Conservation (phyloP, 73 alveolate genomes). For the Stentor coeruleus region DNA sequence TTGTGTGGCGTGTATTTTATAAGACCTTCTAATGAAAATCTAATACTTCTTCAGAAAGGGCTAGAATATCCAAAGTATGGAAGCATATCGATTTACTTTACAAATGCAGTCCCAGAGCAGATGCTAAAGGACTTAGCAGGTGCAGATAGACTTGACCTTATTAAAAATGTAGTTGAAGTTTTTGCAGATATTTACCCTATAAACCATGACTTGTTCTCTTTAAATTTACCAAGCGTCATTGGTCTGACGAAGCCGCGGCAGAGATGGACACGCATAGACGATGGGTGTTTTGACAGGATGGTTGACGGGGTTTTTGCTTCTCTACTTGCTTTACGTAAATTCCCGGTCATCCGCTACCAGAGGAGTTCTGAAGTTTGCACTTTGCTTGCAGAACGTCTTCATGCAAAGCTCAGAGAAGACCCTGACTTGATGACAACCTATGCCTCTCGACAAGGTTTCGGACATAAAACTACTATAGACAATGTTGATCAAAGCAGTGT, state of each 20-base stretch:
- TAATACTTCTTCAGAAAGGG: conserved; percentile 44
- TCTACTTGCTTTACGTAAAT: conserved; percentile 36
- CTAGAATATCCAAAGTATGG: conserved; percentile 61
- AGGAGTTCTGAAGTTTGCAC: conserved; percentile 43
- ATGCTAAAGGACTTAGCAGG: conserved; percentile 73
- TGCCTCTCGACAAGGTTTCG: conserved; percentile 23
- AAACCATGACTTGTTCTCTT: conserved; percentile 67
- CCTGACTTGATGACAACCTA: conserved; percentile 45
- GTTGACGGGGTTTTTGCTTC: conserved; percentile 50
- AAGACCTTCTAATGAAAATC: conserved; percentile 58
- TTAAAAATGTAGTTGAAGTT: conserved; percentile 60
- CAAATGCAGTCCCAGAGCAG: conserved; percentile 69
- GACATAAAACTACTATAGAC: conserved; percentile 55
- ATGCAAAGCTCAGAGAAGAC: conserved; percentile 49
- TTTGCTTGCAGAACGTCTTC: conserved; percentile 53
- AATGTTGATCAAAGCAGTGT: conserved; percentile 55
- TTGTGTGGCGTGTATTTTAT: conserved; percentile 67
- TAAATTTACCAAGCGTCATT: conserved; percentile 56
- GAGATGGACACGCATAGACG: conserved; percentile 51
- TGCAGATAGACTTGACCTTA: conserved; percentile 81
- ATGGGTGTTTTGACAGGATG: conserved; percentile 43
- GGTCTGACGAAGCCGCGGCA: conserved; percentile 40
- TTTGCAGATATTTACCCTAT: conserved; percentile 41
- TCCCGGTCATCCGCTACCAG: conserved; percentile 48
- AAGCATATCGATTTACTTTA: conserved; percentile 77